phyloP scores from a whole-genome alignment of 768 basidiomycete genomes.

The Cyclocybe cylindracea region DNA sequence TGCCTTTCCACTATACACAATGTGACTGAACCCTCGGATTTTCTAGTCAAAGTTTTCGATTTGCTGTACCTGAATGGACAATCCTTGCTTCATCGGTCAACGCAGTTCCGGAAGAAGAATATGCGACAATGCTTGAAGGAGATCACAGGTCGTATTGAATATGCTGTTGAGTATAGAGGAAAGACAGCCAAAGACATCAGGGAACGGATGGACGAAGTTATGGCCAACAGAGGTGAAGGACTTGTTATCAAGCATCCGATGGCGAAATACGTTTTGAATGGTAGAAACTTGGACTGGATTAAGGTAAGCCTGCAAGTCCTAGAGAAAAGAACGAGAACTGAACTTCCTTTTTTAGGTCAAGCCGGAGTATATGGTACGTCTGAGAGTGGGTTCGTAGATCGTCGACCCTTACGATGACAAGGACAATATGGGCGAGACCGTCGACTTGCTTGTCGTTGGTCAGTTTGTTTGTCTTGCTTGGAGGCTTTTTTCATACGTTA shows the following conservation, averaged over 20 bases:
- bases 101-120: constrained; percentile 78
- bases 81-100: constrained; percentile 71
- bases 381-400: background rate
- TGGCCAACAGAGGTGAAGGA: constrained; percentile 88
- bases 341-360: constrained; percentile 53
- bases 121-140: constrained; percentile 66
- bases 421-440: constrained; percentile 92
- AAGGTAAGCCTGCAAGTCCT: constrained; percentile 53
- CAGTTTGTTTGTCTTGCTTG: constrained; percentile 20
- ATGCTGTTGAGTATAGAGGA: constrained; percentile 69
- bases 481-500: background rate
- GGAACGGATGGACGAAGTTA: constrained; percentile 75
- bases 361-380: constrained; percentile 80
- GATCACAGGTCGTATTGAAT: constrained; percentile 81
- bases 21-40: background rate
- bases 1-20: background rate
- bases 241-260: constrained; percentile 87
- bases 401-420: constrained; percentile 22
- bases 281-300: constrained; percentile 90
- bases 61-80: constrained; percentile 86
- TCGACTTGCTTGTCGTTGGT: constrained; percentile 92
- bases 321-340: background rate
- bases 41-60: constrained; percentile 93
- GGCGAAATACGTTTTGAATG: constrained; percentile 82
- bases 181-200: constrained; percentile 83